phyloP scores from a whole-genome alignment of 2,329 filamentous ascomycete genomes.

The Remersonia thermophila region DNA sequence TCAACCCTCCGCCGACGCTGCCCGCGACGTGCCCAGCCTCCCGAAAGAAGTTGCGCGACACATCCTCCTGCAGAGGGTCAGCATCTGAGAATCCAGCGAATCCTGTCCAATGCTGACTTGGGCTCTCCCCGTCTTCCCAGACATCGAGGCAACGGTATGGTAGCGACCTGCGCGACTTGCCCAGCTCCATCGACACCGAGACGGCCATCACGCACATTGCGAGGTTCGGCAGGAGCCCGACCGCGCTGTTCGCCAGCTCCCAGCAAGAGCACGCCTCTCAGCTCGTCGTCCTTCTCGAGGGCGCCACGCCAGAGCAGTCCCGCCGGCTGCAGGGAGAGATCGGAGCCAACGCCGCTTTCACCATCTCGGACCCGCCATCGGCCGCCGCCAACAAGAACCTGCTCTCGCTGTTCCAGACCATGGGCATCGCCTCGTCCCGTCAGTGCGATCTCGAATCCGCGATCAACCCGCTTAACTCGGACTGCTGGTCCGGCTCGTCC shows the following conservation, averaged over 20 bases:
- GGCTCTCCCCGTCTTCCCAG: constrained; percentile 2
- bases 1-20: constrained; percentile 21
- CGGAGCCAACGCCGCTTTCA: constrained; percentile 34
- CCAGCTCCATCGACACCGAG: constrained; percentile 30
- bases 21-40: constrained; percentile 28
- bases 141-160: constrained; percentile 23
- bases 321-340: constrained; percentile 30
- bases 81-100: constrained; percentile 2
- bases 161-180: constrained; percentile 35
- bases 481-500: constrained; percentile 33
- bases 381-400: constrained; percentile 30
- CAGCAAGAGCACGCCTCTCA: constrained; percentile 32
- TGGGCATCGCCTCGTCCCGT: constrained; percentile 25
- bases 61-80: constrained; percentile 46
- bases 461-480: constrained; percentile 29
- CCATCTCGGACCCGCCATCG: constrained; percentile 34
- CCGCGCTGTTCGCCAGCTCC: constrained; percentile 36
- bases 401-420: constrained; percentile 24
- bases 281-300: constrained; percentile 48
- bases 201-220: constrained; percentile 45
- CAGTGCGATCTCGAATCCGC: constrained; percentile 28
- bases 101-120: too few relatives aligned
- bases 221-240: constrained; percentile 42
- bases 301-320: constrained; percentile 35
- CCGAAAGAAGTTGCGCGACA: constrained; percentile 43